Percentiles rank a stretch among this genome's conserved stretches.
Conservation (phyloP, 768 basidiomycete species). For the Pleurotus djamor region DNA sequence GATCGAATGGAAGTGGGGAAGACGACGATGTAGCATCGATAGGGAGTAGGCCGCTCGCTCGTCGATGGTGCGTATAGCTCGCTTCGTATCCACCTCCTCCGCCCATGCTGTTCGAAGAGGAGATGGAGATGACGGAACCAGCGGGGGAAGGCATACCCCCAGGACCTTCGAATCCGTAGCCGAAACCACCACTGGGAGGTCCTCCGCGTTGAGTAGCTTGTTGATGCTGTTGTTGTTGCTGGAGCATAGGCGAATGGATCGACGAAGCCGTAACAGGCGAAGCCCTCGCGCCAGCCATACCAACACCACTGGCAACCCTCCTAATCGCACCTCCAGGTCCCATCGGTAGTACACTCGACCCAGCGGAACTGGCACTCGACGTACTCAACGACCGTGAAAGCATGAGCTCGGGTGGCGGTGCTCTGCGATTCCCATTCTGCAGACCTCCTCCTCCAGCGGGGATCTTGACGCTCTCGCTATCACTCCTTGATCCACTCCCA, state of each 20-base stretch:
- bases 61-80: no score
- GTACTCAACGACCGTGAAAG: neutral
- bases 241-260: neutral
- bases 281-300: neutral
- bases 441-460: slow-evolving; percentile 27
- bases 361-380: neutral
- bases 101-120: neutral
- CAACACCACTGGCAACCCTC: neutral
- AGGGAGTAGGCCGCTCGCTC: no score
- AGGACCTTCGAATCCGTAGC: neutral
- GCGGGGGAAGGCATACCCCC: neutral
- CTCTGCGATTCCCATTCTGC: neutral
- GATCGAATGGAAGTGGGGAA: no score
- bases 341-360: neutral
- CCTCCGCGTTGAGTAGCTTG: neutral
- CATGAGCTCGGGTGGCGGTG: neutral
- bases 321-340: neutral
- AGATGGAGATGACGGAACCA: neutral
- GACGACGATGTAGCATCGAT: no score
- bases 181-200: neutral
- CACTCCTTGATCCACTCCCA: neutral
- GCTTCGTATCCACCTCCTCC: no score
- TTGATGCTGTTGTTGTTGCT: slow-evolving; percentile 3
- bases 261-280: neutral
- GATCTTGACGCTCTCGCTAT: neutral